Evolutionary conservation across 2,329 filamentous ascomycete species (phyloP).

Genomic region (Pseudogymnoascus sp.): DNA sequence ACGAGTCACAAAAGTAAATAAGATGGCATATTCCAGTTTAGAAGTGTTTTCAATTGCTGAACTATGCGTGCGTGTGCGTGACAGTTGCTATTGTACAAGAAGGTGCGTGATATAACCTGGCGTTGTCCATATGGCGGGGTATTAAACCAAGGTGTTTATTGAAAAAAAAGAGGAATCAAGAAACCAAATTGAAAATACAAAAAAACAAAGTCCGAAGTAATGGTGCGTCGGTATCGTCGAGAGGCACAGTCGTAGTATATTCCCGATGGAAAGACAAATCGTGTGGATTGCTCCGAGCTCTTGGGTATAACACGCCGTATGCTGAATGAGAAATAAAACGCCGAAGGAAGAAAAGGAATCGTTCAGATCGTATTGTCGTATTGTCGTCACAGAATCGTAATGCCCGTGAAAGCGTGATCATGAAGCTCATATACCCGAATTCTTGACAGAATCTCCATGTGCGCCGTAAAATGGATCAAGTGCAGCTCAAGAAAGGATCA

Average conservation of each 20-base stretch:
- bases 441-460: background rate
- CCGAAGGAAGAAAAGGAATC: background rate
- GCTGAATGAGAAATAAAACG: background rate
- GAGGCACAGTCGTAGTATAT: too few relatives aligned
- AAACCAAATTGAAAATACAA: background rate
- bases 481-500: background rate
- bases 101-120: too few relatives aligned
- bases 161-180: too few relatives aligned
- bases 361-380: background rate
- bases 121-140: too few relatives aligned
- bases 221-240: background rate
- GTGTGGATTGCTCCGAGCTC: background rate
- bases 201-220: background rate
- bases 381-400: background rate
- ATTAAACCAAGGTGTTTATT: too few relatives aligned
- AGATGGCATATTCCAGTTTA: background rate
- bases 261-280: background rate
- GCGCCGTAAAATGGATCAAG: background rate
- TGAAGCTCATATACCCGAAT: background rate
- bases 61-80: background rate
- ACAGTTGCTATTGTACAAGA: too few relatives aligned
- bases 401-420: background rate
- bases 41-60: background rate
- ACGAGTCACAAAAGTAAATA: background rate
- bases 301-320: background rate